Evolutionary conservation across 345 rosid genomes (phyloP), one percentile per base, ranked within the genome.

Genomic region (Cardamine occulta): DNA sequence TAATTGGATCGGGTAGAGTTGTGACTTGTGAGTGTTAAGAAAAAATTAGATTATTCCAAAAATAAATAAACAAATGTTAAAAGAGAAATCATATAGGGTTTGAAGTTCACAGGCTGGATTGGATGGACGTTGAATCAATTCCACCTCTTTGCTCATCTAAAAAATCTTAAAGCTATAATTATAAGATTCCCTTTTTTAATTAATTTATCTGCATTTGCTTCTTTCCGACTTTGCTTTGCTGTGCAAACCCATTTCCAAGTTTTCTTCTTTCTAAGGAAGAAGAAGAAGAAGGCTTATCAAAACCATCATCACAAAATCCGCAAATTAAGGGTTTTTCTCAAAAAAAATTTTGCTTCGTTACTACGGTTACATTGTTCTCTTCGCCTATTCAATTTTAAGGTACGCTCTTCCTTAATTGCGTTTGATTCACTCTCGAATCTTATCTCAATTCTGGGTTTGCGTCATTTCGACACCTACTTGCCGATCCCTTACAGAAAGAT

Each of bases 71-170:
- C 19, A 23, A 47, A 44, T 29, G 17, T 14, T 39, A 17, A 47
- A 45, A 42, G 18, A 10, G 31, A 55, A 71, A 64, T 71, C 18
- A 70, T 64, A 28, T 39, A 57, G 70, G 70, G 53, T 35, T 66
- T 66, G 81, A 78, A 73, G 29, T 40, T 52, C 78, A 40, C 78
- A 78, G 81, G 74, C 73, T 78, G 81, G 74, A 72, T 28, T 65
- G 52, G 64, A 72, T 78, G 74, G 70, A 53, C 29, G 81, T 67
- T 67, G 70, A 78, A 40, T 18, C 26, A 60, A 71, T 56, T 77
- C 66, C 76, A 77, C 58, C 66, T 70, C 76, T 57, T 28, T 23
- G 68, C 63, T 69, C 14, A 75, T 75, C 47, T 68, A 44, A 66
- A 48, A 45, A 45, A 68, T 53, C 40, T 32, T 44, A 7, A 51